A percentile compares a stretch with the other conserved stretches of the same genome.
Conservation (phyloP, 2,329 filamentous ascomycete genomes). For the Aspergillus pseudoviridinutans region DNA sequence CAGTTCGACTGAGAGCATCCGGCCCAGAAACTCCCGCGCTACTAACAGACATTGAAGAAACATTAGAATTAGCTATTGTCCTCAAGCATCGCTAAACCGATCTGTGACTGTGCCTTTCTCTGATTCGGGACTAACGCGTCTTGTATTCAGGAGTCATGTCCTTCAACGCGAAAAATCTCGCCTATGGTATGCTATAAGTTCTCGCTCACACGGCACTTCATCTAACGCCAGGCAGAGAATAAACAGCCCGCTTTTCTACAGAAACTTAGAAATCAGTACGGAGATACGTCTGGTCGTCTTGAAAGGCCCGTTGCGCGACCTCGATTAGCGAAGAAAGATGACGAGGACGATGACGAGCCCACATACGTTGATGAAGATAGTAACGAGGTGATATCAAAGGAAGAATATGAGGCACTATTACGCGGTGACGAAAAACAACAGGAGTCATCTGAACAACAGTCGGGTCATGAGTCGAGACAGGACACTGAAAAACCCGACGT, state of each 20-base stretch:
- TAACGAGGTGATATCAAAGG: constrained; percentile 42
- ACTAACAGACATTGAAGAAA: neutral
- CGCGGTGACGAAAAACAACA: constrained; percentile 19
- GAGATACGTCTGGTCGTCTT: constrained; percentile 31
- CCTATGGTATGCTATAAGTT: constrained; percentile 33
- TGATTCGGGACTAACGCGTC: constrained; percentile 4
- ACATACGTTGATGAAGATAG: constrained; percentile 44
- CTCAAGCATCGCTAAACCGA: neutral
- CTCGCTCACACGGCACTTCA: constrained; percentile 3
- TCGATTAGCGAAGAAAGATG: constrained; percentile 31
- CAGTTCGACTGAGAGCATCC: neutral
- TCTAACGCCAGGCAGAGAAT: constrained; percentile 31
- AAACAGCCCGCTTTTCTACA: constrained; percentile 40
- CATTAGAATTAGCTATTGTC: neutral
- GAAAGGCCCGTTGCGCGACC: constrained; percentile 35
- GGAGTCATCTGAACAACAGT: neutral
- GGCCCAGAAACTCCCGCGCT: neutral
- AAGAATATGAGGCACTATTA: constrained; percentile 40
- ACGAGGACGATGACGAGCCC: constrained; percentile 41
- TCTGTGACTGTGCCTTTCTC: neutral
- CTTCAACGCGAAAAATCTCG: constrained; percentile 42
- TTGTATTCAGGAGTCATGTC: constrained; percentile 27
- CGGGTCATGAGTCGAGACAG: constrained; percentile 10
- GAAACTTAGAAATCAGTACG: constrained; percentile 38
- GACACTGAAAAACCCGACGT: constrained; percentile 4